phyloP scores from a whole-genome alignment of 306 rosid genomes.

The Canavalia gladiata region DNA sequence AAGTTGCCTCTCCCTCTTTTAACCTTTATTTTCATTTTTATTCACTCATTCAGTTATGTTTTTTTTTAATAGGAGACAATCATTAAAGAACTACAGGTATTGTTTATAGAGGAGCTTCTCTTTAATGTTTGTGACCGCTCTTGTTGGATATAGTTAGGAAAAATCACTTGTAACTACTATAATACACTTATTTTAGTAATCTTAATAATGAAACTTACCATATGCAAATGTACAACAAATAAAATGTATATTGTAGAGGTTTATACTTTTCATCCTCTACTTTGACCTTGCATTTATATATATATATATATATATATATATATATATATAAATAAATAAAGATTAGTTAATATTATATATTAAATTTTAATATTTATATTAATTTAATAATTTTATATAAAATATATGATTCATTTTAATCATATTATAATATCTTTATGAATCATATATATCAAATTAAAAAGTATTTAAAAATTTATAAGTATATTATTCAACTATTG shows the following conservation, averaged over 20 bases:
- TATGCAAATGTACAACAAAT: constrained; percentile 66
- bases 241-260: constrained; percentile 74
- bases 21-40: neutral
- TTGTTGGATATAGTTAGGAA: constrained; percentile 61
- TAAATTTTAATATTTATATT: too few relatives aligned
- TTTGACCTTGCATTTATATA: too few relatives aligned
- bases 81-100: constrained; percentile 48
- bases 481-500: too few relatives aligned
- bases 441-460: too few relatives aligned
- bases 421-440: too few relatives aligned
- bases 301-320: too few relatives aligned
- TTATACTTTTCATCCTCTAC: constrained; percentile 69
- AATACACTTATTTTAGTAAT: neutral
- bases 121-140: constrained; percentile 65
- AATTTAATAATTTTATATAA: too few relatives aligned
- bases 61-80: constrained; percentile 53
- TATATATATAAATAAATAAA: too few relatives aligned
- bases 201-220: neutral
- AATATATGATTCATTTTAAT: too few relatives aligned
- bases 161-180: neutral
- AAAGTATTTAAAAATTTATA: too few relatives aligned
- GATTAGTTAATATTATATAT: too few relatives aligned
- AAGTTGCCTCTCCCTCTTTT: neutral
- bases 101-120: constrained; percentile 52
- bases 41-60: neutral